These are phyloP conservation scores for Penicillium thymicola DNA, from an alignment of 2,329 filamentous ascomycete species.

Conservation along the genomic window DNA sequence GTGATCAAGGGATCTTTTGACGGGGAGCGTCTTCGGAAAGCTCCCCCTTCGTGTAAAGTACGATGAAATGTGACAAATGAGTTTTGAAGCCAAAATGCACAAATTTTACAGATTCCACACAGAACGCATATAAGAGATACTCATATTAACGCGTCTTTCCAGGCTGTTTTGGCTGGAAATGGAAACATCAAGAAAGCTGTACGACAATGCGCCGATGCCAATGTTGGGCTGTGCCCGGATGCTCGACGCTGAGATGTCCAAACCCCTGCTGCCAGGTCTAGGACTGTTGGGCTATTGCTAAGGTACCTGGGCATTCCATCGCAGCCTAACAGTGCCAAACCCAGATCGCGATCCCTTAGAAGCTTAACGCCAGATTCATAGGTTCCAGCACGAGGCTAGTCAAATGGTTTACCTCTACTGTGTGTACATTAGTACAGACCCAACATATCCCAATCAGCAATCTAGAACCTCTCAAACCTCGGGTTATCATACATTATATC, in stretches of 20 bases:
- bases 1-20: background rate
- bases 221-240: background rate
- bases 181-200: background rate
- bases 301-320: background rate
- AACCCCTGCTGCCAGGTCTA: too few relatives aligned
- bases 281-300: background rate
- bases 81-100: background rate
- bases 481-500: background rate
- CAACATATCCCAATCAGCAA: background rate
- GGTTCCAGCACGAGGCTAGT: background rate
- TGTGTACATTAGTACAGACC: background rate
- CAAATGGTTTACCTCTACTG: background rate
- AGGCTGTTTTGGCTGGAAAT: background rate
- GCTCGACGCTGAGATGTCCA: background rate
- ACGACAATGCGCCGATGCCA: background rate
- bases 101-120: background rate
- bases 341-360: background rate
- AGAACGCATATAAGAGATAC: background rate
- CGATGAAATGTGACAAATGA: constrained; percentile 7
- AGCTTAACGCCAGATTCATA: background rate
- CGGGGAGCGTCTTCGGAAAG: background rate
- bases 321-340: background rate
- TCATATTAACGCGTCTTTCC: background rate
- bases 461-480: background rate
- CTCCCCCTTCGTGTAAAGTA: background rate